Base-by-base conservation (phyloP, 208 protist species). In the Leishmania amazonensis region DNA sequence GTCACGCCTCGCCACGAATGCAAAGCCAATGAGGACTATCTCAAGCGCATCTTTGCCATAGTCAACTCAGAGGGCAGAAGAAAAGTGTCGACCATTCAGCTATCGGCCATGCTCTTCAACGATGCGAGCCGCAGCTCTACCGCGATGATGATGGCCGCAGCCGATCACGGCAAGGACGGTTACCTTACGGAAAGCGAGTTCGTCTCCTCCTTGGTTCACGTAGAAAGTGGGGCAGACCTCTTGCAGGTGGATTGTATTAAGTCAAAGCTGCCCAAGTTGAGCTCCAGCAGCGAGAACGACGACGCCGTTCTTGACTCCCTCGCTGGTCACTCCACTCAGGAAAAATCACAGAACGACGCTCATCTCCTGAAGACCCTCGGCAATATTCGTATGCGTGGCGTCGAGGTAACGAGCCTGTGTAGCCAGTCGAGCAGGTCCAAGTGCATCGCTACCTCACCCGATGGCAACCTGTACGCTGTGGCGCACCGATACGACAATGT, bases 401-500 rank as follows among this genome's bases (percentile, higher is more conserved):
- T 91, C 54, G 64, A 84, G n/a, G 65, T 91, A 57, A 72, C 60
- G 38, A 81, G 81, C 51, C 78, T 93, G 58, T 72, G 76, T 15
- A 86, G 85, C 62, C 85, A 90, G 78, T 60, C 88, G 24, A 82
- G 78, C 68, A 76, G 92, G 51, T 86, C 91, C 73, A 93, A 91
- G 71, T 95, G 92, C 81, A 79, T 90, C n/a, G 86, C 88, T 17
- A 58, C 91, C 15, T 90, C 83, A 17, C 75, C 76, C 2, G 80
- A 84, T 65, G 79, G 84, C 6, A 81, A 83, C 28, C 75, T 93
- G 40, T 93, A 91, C 75, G 91, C 88, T 35, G 88, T 95, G 5
- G 60, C 87, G 7, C 88, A 95, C 77, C 84, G 88, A 28, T 73
- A 91, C 74, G 91, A 92, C 82, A 89, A 76, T 31, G 78, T 89